phyloP scores from a whole-genome alignment of 2,329 filamentous ascomycete species.

The Phoma sp. region DNA sequence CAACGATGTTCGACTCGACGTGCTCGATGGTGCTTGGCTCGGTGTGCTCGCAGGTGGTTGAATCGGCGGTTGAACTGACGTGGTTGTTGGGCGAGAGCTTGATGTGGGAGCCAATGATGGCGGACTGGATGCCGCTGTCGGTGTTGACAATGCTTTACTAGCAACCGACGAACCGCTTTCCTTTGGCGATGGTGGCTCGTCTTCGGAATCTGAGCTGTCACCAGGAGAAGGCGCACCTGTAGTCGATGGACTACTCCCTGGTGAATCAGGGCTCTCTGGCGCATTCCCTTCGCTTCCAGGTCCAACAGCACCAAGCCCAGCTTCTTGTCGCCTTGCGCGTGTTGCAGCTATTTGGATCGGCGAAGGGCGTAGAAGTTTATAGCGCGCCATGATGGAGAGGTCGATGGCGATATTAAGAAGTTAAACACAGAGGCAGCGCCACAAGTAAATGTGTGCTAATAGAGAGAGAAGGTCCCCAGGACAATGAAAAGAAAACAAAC shows the following conservation, averaged over 20 bases:
- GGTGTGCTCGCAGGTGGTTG: neutral
- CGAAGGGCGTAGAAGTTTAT: conserved; percentile 37
- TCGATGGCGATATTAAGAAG: conserved; percentile 20
- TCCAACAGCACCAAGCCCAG: conserved; percentile 19
- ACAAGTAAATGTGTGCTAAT: conserved; percentile 11
- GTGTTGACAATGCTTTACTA: conserved; percentile 1
- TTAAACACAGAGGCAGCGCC: conserved; percentile 1
- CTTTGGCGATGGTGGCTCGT: conserved; percentile 22
- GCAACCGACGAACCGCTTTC: conserved; percentile 4
- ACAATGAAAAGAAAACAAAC: conserved; percentile 32
- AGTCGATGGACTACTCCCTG: conserved; percentile 26
- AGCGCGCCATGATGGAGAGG: conserved; percentile 33
- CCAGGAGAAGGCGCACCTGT: conserved; percentile 13
- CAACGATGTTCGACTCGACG: neutral
- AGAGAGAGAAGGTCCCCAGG: conserved; percentile 34
- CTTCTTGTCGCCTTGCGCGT: conserved; percentile 29
- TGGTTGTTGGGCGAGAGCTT: neutral
- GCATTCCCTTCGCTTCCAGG: conserved; percentile 9
- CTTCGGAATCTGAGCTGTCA: conserved; percentile 25
- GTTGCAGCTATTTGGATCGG: conserved; percentile 31
- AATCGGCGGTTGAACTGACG: neutral
- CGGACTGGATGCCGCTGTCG: neutral
- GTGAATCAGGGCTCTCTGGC: conserved; percentile 35
- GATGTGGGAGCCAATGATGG: neutral
- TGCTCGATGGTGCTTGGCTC: neutral